phyloP scores from a whole-genome alignment of 2,329 filamentous ascomycete species.

The Sporothrix inflata region DNA sequence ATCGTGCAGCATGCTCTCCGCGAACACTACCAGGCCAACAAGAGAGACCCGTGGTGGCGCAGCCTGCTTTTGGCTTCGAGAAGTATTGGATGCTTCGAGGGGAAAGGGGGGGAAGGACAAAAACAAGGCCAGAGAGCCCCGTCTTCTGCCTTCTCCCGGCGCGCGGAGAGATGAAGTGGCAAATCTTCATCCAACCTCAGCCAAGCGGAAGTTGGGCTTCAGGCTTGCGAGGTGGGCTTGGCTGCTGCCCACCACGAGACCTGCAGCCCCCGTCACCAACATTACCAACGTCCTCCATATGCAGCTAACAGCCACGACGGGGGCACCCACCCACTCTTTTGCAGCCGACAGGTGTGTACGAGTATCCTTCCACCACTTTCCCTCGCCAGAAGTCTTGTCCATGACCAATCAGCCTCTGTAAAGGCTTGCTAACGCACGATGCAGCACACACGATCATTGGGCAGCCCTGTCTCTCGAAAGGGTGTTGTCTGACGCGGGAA shows the following conservation, averaged over 20 bases:
- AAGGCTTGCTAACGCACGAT: background rate
- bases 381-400: no score
- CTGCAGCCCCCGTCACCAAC: background rate
- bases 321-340: background rate
- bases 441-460: background rate
- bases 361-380: background rate
- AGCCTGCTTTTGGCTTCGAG: constrained; percentile 2
- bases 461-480: constrained; percentile 3
- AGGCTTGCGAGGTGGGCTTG: background rate
- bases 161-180: background rate
- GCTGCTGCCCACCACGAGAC: background rate
- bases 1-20: background rate
- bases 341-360: background rate
- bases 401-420: constrained; percentile 16
- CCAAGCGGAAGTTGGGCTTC: constrained; percentile 6
- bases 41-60: background rate
- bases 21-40: background rate
- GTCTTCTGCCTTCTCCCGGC: background rate
- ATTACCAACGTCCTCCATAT: background rate
- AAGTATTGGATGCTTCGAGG: background rate
- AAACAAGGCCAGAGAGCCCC: background rate
- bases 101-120: background rate
- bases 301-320: constrained; percentile 18
- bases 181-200: constrained; percentile 5
- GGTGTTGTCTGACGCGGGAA: background rate